Base-by-base conservation (phyloP, 1,284 basidiomycete genomes). In the Boletus holoroseus region DNA sequence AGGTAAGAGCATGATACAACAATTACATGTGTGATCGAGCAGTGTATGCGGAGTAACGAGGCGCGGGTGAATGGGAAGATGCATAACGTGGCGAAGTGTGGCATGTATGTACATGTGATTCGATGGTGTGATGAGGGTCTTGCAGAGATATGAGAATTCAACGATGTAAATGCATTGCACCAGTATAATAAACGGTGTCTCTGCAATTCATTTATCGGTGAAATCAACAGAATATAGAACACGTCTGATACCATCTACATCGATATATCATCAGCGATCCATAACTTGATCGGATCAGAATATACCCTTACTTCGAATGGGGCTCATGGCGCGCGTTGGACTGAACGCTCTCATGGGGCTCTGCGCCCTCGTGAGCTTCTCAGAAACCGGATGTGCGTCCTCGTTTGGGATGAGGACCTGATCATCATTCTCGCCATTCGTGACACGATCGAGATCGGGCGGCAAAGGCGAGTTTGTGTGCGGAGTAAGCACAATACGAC, bases 281-380 rank as follows among this genome's bases (percentile, higher is more conserved):
- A 24, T 11, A 20, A 31, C n/a, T 24, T 26, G 7, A 32, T 3
- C 7, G 9, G 18, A 27, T 49, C n/a, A n/a, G 9, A 52, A 37
- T 28, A 32, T 27, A 18, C n/a, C 15, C 62, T 57, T 55, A 63
- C 68, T 47, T 57, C 64, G 63, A 32, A 66, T 63, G 27, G 64
- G 64, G 26, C 63, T 70, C 54, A 67, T 50, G 22, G 67, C 68
- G n/a, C 61, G 57, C 1, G 51, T 36, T 31, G 62, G 62, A 51
- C 62, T 67, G 31, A 67, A 47, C 20, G 73, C 70, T 32, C 68
- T 66, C 1, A 44, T 42, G 3, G 63, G 55, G 28, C 57, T 68
- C 16, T 45, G 58, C 2, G 53, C 38, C 30, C 47, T 11, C n/a
- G 2, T 35, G 39, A 62, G 20, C 8, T 28, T 56, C 40, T 49